phyloP scores from a whole-genome alignment of 73 alveolate species.

The Stentor coeruleus region DNA sequence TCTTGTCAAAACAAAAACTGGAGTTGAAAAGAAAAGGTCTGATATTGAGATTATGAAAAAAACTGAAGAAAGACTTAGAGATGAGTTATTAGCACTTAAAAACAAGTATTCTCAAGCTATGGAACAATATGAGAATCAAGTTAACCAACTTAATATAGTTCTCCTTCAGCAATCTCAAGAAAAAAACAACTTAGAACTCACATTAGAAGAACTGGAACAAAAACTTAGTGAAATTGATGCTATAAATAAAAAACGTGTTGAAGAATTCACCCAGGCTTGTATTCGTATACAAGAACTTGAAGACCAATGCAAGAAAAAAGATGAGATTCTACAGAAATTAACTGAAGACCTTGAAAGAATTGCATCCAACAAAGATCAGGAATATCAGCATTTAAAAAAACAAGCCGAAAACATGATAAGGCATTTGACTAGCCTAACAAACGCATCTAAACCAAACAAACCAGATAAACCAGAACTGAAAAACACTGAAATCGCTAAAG shows the following conservation, averaged over 20 bases:
- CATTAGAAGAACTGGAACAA: conserved; percentile 23
- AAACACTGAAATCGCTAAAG: not conserved
- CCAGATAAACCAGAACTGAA: not conserved
- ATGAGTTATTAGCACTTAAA: not conserved
- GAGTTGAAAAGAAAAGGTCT: not conserved
- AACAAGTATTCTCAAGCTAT: not conserved
- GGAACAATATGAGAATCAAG: not conserved
- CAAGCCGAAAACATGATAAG: conserved; percentile 28
- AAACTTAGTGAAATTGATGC: conserved; percentile 15
- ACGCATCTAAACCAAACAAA: not conserved
- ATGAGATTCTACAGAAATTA: not conserved
- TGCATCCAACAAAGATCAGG: not conserved
- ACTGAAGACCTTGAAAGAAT: not conserved
- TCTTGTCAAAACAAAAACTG: not conserved
- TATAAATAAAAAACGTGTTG: not conserved
- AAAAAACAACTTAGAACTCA: not conserved
- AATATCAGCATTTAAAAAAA: not conserved
- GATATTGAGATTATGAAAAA: conserved; percentile 23
- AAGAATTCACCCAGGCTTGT: not conserved
- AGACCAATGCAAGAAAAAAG: not conserved
- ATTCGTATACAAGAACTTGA: conserved; percentile 8
- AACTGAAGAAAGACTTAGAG: conserved; percentile 35
- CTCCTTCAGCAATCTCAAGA: not conserved
- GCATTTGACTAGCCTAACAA: conserved; percentile 1
- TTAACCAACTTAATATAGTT: not conserved